Evolutionary conservation across 139 green algal species (phyloP).

Genomic region (Chlamydomonas sphaeroides): DNA sequence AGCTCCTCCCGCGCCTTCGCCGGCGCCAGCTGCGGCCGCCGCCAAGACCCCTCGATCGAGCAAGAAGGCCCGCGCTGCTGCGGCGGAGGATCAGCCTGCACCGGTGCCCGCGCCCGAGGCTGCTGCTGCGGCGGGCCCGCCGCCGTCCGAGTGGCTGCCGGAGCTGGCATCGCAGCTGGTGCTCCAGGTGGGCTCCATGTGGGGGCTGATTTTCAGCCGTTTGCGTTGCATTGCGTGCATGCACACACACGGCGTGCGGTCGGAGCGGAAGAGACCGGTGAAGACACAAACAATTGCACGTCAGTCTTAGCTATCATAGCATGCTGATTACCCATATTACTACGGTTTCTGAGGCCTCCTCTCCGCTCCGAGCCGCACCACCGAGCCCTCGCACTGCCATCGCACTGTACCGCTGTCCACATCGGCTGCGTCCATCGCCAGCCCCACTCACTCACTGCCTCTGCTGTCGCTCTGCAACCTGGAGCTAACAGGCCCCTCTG

Average conservation of each 20-base stretch:
- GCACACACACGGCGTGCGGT: neutral
- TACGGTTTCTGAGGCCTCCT: slow-evolving; percentile 62
- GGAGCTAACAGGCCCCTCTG: too few species aligned
- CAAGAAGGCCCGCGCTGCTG: neutral
- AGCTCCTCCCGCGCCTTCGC: neutral
- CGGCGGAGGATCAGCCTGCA: neutral
- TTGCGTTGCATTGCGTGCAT: neutral
- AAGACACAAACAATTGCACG: slow-evolving; percentile 72
- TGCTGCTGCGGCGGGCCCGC: neutral
- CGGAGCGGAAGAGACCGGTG: slow-evolving; percentile 41
- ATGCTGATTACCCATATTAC: slow-evolving; percentile 52
- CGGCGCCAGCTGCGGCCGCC: neutral
- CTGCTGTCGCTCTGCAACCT: too few species aligned
- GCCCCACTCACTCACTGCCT: too few species aligned
- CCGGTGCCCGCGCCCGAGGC: slow-evolving; percentile 7
- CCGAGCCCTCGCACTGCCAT: too few species aligned
- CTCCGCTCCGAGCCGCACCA: neutral
- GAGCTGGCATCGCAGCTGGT: slow-evolving; percentile 55
- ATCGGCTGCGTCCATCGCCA: too few species aligned
- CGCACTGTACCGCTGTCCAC: too few species aligned
- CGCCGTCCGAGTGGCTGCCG: slow-evolving; percentile 46
- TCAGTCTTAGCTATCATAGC: slow-evolving; percentile 65
- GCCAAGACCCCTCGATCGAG: neutral
- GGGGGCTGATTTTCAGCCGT: neutral
- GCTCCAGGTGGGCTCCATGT: slow-evolving; percentile 42